Evolutionary conservation across 495 filamentous ascomycete genomes (phyloP), one percentile per base, ranked within the genome.

Genomic region (Aspergillus haitiensis): DNA sequence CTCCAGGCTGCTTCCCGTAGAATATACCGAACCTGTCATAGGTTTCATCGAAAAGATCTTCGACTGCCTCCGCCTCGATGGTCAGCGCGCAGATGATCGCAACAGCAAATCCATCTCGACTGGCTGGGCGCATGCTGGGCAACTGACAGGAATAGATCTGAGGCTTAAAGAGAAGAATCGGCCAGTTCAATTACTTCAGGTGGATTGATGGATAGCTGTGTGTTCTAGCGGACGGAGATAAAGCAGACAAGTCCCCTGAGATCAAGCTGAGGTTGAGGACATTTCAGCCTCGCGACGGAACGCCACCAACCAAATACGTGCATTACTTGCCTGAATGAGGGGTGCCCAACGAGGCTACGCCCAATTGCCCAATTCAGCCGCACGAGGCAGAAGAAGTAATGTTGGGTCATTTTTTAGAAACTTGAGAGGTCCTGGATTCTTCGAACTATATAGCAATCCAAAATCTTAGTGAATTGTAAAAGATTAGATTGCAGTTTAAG

Each of bases 1-100:
- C 56, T 2, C 36, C 36, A 6, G 56, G 47, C 16, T 52, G 16
- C 52, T 59, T 59, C 31, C 32, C 39, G 36, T 59, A 59, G 18
- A 10, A 16, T 32, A 13, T 10, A 12, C 56, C 11, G 8, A 59
- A 35, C 13, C 46, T 21, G n/a, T 63, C 64, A 5, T 68, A 76
- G 33, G 60, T 54, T 21, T 64, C 44, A 58, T 78, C 72, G 12
- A 76, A 69, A 8, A 69, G 54, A 13, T 62, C 62, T 18, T 63
- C 50, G 27, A 72, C 66, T 4, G 70, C 72, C 56, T 71, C 63
- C 40, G 60, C 65, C 51, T 76, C 73, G 15, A 66, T 31, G 1
- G 61, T 57, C 27, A 72, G 54, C 21, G 55, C 55, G 44, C 55
- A 58, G 21, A 57, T 57, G 32, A 57, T 57, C 42, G 55, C 42